Evolutionary conservation across 2,329 filamentous ascomycete genomes (phyloP), one percentile per base, ranked within the genome.

Genomic region (Exophiala xenobiotica): DNA sequence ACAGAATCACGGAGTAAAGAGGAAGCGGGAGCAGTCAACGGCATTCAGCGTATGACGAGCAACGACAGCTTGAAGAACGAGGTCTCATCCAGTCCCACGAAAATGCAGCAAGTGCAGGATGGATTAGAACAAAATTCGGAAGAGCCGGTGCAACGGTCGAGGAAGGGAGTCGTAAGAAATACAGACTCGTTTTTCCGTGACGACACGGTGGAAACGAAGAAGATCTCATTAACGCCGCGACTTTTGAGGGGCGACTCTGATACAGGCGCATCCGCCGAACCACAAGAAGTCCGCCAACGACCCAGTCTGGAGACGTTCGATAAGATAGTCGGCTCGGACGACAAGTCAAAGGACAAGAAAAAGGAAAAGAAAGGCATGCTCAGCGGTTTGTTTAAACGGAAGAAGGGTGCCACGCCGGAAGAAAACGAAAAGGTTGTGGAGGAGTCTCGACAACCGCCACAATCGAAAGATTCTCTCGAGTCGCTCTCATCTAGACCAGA

Each of bases 111-210:
- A 20, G 18, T 31, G 31, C 27, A 54, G 22, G 19, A 18, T 26
- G 29, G 26, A 6, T 59, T 80, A 83, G 41, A 72, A 68, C 40
- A 82, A 77, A 55, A 63, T 69, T 38, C 33, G 1, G 74, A 76
- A 50, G 74, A 80, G 35, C 73, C 73, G 1, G 71, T 74, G 1
- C 78, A 78, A 66, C 82, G 86, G 65, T 90, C 89, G 27, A 83
- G 86, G 58, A 95, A 95, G 62, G 90, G 90, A 35, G 92, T 88
- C 18, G 80, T 96, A 38, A 82, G 92, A 58, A 95, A 95, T 66
- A 92, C 90, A 3, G 92, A 97, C 70, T 96, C 92, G 1, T 96
- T 97, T 76, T 96, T 96, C 77, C 95, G 90, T 69, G 93, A 97
- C 65, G 92, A 99, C 65, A 90, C 83, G 24, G 87, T 90, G 29